Evolutionary conservation across 495 filamentous ascomycete species (phyloP).

Genomic region (Pseudotulostoma volvatum): DNA sequence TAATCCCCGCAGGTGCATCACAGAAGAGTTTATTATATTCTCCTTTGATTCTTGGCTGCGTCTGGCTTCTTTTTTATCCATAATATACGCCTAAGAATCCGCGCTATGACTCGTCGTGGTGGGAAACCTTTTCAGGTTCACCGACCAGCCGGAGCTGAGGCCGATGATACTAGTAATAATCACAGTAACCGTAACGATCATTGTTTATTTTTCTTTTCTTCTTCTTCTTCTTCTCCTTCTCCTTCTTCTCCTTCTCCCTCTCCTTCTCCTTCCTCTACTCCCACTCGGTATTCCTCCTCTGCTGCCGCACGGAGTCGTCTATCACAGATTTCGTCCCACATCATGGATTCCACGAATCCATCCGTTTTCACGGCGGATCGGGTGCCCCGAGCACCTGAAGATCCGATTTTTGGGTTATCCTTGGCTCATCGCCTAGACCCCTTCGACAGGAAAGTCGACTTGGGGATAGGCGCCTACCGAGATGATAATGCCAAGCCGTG

Average conservation of each 20-base stretch:
- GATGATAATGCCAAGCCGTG: slow-evolving; percentile 96
- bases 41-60: too few species aligned
- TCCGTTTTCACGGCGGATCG: slow-evolving; percentile 62
- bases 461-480: slow-evolving; percentile 92
- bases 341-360: slow-evolving; percentile 27
- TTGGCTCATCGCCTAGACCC: slow-evolving; percentile 73
- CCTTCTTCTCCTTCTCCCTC: slow-evolving; percentile 7
- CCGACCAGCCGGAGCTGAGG: too few species aligned
- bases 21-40: too few species aligned
- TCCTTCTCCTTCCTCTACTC: slow-evolving; percentile 6
- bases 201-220: slow-evolving; percentile 5
- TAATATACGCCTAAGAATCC: too few species aligned
- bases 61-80: too few species aligned
- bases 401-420: slow-evolving; percentile 89
- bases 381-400: slow-evolving; percentile 83
- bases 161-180: too few species aligned
- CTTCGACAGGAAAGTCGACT: slow-evolving; percentile 77
- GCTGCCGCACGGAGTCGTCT: slow-evolving; percentile 22
- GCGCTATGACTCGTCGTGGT: too few species aligned
- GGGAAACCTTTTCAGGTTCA: too few species aligned
- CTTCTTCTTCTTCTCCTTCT: neutral
- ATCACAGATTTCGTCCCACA: slow-evolving; percentile 26
- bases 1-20: too few species aligned
- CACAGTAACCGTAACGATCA: too few species aligned
- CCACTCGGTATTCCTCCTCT: too few species aligned